Conservation (phyloP, 257 asterid genomes). For the Catharanthus roseus region DNA sequence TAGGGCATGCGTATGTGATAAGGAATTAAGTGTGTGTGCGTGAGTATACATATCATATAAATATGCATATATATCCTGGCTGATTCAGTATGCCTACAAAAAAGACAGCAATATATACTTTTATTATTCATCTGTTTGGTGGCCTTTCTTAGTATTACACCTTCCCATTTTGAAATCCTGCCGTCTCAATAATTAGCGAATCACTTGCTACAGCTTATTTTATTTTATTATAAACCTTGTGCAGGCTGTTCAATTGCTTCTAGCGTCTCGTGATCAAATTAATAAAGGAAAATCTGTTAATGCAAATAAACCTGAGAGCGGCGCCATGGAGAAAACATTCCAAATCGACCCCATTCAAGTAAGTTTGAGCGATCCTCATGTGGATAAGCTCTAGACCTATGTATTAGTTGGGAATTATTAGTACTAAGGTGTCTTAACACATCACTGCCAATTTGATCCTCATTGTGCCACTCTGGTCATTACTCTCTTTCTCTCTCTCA, state of each 20-base stretch:
- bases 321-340: background rate
- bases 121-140: background rate
- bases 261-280: constrained; percentile 8
- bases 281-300: constrained; percentile 3
- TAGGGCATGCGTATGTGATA: background rate
- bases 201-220: constrained; percentile 2
- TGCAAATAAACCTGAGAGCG: background rate
- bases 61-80: background rate
- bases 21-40: too few relatives aligned
- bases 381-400: background rate
- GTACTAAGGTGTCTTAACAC: background rate
- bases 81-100: background rate
- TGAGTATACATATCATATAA: background rate
- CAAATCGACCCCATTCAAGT: constrained; percentile 11
- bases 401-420: background rate
- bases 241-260: constrained; percentile 7
- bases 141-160: background rate
- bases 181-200: background rate
- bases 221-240: background rate
- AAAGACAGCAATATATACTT: too few relatives aligned
- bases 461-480: too few relatives aligned
- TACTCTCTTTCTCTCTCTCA: background rate
- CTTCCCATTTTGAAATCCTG: background rate
- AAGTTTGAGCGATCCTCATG: background rate
- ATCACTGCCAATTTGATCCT: background rate